Evolutionary conservation across 2,329 filamentous ascomycete genomes (phyloP).

Genomic region (Coniochaeta hoffmannii): DNA sequence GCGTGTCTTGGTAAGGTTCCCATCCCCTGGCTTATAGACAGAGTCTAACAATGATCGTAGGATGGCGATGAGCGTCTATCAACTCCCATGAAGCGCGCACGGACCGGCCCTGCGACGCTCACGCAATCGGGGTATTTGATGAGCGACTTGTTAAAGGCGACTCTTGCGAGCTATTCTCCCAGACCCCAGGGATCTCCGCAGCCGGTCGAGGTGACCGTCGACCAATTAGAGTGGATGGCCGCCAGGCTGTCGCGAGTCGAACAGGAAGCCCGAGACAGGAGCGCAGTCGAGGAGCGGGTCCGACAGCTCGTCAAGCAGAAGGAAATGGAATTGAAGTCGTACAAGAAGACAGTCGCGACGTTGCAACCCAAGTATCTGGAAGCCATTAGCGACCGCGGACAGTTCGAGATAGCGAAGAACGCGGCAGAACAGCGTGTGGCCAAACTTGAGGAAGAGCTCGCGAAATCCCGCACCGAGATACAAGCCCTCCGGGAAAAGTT

Average conservation of each 20-base stretch:
- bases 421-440: slow-evolving; percentile 26
- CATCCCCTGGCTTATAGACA: background rate
- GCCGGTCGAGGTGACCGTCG: slow-evolving; percentile 14
- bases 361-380: slow-evolving; percentile 40
- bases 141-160: slow-evolving; percentile 23
- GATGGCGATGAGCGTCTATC: slow-evolving; percentile 22
- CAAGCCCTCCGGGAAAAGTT: slow-evolving; percentile 28
- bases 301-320: slow-evolving; percentile 33
- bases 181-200: background rate
- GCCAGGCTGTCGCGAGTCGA: slow-evolving; percentile 31
- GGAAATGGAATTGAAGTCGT: slow-evolving; percentile 37
- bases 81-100: slow-evolving; percentile 21
- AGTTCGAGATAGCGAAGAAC: slow-evolving; percentile 35
- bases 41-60: slow-evolving; percentile 12
- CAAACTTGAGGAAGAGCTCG: slow-evolving; percentile 24
- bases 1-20: slow-evolving; percentile 38
- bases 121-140: slow-evolving; percentile 9
- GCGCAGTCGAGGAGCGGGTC: slow-evolving; percentile 11
- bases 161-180: slow-evolving; percentile 12
- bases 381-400: slow-evolving; percentile 42
- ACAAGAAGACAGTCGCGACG: slow-evolving; percentile 32
- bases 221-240: slow-evolving; percentile 29
- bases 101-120: slow-evolving; percentile 15
- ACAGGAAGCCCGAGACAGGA: slow-evolving; percentile 23
- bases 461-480: slow-evolving; percentile 28